Conservation (phyloP, 2,329 filamentous ascomycete species). For the Hypoxylon sp. region DNA sequence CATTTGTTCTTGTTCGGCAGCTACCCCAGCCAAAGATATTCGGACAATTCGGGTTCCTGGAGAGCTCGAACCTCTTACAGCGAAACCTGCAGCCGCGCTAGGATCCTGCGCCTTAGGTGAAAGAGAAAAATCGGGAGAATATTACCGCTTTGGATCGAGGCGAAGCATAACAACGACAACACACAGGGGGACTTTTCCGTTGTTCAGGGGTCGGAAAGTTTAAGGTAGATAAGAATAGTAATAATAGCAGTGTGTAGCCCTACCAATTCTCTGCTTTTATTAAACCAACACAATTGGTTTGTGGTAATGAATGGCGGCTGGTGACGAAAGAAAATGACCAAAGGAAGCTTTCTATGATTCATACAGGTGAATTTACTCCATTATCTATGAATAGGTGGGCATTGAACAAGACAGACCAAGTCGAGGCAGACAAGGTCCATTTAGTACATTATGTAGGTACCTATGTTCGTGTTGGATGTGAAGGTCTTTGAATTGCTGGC, state of each 20-base stretch:
- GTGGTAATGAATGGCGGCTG: neutral
- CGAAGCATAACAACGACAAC: constrained; percentile 30
- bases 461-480: constrained; percentile 1
- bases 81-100: constrained; percentile 9
- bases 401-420: too few relatives aligned
- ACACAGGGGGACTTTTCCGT: constrained; percentile 7
- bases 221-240: constrained; percentile 22
- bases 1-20: constrained; percentile 17
- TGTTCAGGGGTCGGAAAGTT: constrained; percentile 16
- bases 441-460: neutral
- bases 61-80: constrained; percentile 17
- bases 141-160: constrained; percentile 20
- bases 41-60: constrained; percentile 15
- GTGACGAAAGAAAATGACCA: constrained; percentile 8
- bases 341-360: constrained; percentile 15
- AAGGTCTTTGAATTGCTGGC: neutral
- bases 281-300: neutral
- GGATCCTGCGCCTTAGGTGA: constrained; percentile 11
- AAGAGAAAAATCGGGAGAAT: constrained; percentile 1
- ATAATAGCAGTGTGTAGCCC: constrained; percentile 15
- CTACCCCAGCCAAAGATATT: too few relatives aligned
- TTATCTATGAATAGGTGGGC: constrained; percentile 5
- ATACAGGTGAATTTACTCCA: constrained; percentile 1
- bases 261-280: constrained; percentile 21
- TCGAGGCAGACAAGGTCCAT: neutral